Percentiles rank a stretch among this genome's conserved stretches.
Conservation (phyloP, 805 yeast species). For the Ogataea pini region DNA sequence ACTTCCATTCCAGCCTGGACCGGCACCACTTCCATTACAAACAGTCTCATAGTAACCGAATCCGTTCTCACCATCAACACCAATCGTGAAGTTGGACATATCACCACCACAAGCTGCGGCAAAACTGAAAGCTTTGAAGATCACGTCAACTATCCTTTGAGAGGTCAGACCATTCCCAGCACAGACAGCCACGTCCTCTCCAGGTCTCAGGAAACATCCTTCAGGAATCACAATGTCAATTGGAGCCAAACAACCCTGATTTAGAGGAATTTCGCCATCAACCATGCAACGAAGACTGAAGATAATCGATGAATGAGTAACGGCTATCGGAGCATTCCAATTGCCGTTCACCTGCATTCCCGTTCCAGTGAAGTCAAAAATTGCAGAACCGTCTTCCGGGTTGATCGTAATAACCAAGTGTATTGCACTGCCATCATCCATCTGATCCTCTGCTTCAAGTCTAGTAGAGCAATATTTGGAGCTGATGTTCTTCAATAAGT, state of each 20-base stretch:
- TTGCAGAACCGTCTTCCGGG: conserved; percentile 50
- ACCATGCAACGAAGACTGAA: conserved; percentile 84
- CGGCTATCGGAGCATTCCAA: conserved; percentile 88
- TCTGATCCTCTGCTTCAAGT: conserved; percentile 58
- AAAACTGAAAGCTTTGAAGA: conserved; percentile 53
- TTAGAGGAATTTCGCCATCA: conserved; percentile 82
- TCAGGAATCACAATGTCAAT: conserved; percentile 25
- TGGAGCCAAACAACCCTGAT: conserved; percentile 77
- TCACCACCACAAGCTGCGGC: conserved; percentile 59
- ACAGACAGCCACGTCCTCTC: conserved; percentile 50
- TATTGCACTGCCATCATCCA: conserved; percentile 82
- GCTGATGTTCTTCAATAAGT: conserved; percentile 45
- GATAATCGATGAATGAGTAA: conserved; percentile 82
- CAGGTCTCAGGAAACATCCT: conserved; percentile 33
- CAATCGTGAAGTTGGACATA: conserved; percentile 56
- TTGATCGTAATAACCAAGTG: conserved; percentile 50
- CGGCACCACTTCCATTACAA: conserved; percentile 55
- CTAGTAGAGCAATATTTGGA: conserved; percentile 38
- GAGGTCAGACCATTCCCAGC: conserved; percentile 55
- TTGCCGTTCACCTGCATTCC: conserved; percentile 84
- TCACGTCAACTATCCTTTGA: conserved; percentile 53
- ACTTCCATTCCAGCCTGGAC: conserved; percentile 47
- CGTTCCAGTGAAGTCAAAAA: conserved; percentile 83
- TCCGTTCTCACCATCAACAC: conserved; percentile 43
- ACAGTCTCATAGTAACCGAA: conserved; percentile 55